Evolutionary conservation across 176 grass and related monocot species (phyloP), one percentile per base, ranked within the genome.

Genomic region (Ampelocalamus luodianensis): DNA sequence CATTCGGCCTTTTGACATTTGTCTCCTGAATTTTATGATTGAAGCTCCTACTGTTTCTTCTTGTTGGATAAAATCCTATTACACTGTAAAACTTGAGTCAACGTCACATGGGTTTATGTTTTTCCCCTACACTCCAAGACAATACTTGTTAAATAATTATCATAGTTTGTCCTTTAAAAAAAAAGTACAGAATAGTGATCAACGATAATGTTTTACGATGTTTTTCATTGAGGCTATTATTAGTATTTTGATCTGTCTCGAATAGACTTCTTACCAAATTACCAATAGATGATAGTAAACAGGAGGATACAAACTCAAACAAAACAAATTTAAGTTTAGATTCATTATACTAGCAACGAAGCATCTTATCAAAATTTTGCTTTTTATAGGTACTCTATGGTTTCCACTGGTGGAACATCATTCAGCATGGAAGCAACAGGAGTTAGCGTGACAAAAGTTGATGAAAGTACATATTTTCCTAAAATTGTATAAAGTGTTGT

Each of bases 381-480:
- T 59, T 60, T 60, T 22, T 82, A 15, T 68, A 96, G 91, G 61
- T 96, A 93, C 67, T 79, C 82, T 62, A 91, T 96, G 72, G 78
- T 96, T 50, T 96, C 93, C 72, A 93, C 93, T 39, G 93, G 93
- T 39, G 91, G 91, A 75, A 96, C 93, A 59, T 86, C 93, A 71
- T 85, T 84, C 56, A 82, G 83, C 83, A 78, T 93, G 69, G 88
- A 91, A 85, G 70, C 88, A 89, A 80, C 86, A 76, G 91, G 86
- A 71, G 65, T 93, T 45, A 68, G 79, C 70, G 91, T 93, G 7
- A 96, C 88, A 8, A 93, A 89, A 86, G 91, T 96, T 79, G 91
- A 91, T 85, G 83, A 93, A 60, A 87, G 93, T 39, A 93, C 91
- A 17, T 64, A 91, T 80, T 96, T 96, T 71, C 91, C 89, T 81